Evolutionary conservation across 164 flowering plant genomes (phyloP), one percentile per base, ranked within the genome.

Genomic region (Magnolia sinica): DNA sequence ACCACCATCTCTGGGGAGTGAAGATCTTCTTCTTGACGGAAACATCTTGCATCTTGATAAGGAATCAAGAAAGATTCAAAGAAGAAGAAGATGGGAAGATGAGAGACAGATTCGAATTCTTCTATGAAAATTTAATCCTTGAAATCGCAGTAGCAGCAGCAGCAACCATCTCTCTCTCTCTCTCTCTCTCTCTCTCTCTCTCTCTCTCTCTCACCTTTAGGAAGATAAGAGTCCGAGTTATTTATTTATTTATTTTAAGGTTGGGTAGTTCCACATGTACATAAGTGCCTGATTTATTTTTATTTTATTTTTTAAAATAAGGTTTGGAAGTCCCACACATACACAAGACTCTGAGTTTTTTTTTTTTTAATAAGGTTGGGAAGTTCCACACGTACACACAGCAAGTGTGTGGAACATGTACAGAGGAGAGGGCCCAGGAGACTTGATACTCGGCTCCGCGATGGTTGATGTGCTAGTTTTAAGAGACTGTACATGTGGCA

Each of bases 1-100:
- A 27, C 29, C 29, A 27, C 29, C 29, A 93, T 75, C 92, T 93
- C 73, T 87, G 79, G 50, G 92, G 87, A 18, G 91, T 83, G 86
- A 75, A 91, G 11, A 69, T 83, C 87, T 91, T 86, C 82, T 89
- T 88, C 76, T 87, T 92, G 51, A 90, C 83, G 51, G 45, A 20
- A 9, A 96, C 87, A 69, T 86, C 85, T 2, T 90, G 76, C 96
- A 90, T 90, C 77, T 72, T 86, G 4, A 79, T 77, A 16, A 20
- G 71, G 49, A 68, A 68, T 29, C 51, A 9, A 31, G 71, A 37
- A 24, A 19, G 71, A 29, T 68, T 68, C 19, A 8, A 24, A 22
- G 68, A 65, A 9, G 27, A 65, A 65, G 68, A 65, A 9, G 68
- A 23, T 19, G 18, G n/a, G 49, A 7, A 29, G 29, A n/a, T 14